Conservation (phyloP, 2,329 filamentous ascomycete species). For the Alternaria triticimaculans region DNA sequence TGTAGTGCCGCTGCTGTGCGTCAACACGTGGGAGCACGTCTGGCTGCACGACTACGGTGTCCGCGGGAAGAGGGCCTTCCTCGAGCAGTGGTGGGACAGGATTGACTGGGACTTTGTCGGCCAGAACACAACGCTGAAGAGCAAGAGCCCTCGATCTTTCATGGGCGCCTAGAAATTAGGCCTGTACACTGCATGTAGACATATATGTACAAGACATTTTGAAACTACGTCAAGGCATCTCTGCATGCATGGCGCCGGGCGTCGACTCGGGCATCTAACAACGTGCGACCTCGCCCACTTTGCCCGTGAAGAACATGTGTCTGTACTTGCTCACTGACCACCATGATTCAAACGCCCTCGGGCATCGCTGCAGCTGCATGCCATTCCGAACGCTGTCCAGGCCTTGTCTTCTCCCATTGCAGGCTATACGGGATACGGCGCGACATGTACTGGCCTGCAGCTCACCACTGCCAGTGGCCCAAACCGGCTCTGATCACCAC, state of each 20-base stretch:
- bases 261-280: background rate
- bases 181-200: slow-evolving; percentile 28
- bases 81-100: slow-evolving; percentile 83
- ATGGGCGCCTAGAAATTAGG: background rate
- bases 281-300: background rate
- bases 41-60: slow-evolving; percentile 85
- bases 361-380: background rate
- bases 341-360: background rate
- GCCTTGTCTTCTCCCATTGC: background rate
- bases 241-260: background rate
- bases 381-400: background rate
- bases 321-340: background rate
- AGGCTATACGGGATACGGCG: background rate
- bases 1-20: slow-evolving; percentile 79
- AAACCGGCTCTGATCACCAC: background rate
- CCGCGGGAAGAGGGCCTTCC: slow-evolving; percentile 75
- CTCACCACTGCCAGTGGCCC: background rate
- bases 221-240: slow-evolving; percentile 2
- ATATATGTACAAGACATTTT: slow-evolving; percentile 23
- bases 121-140: slow-evolving; percentile 24
- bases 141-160: background rate
- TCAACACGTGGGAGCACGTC: slow-evolving; percentile 96
- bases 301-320: background rate
- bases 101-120: slow-evolving; percentile 83
- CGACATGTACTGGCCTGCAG: background rate